Base-by-base conservation (phyloP, 495 filamentous ascomycete species). In the Penicilliopsis zonata region DNA sequence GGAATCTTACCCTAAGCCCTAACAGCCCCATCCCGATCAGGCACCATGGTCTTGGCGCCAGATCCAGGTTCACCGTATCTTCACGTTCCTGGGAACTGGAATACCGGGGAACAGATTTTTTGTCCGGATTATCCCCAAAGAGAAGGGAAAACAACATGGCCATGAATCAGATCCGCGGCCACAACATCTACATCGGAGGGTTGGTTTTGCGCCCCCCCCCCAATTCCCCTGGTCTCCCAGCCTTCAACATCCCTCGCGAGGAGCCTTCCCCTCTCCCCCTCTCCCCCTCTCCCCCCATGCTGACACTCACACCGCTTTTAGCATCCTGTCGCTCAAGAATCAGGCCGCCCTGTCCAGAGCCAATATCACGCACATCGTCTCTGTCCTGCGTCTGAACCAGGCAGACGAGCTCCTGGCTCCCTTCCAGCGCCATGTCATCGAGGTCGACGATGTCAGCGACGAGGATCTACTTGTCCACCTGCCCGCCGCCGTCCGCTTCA, bases 291-390 rank as follows among this genome's bases (percentile, higher is more conserved):
- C 29, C 16, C 29, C 24, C 22, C 12, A 20, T 25, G 13, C 34
- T 31, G 31, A 41, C 28, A 13, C 15, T 38, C 18, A 43, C 25
- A 19, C 43, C 31, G 41, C 32, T 3, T 45, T 35, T 53, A 94
- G 86, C 23, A 68, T 93, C 31, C 83, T 86, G 56, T 72, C 78
- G 13, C 56, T 94, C 39, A 74, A 74, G 22, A 73, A 78, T 22
- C 72, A 74, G 38, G 57, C 74, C 2, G 67, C 78, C 10, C 59
- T 98, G 18, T 55, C 67, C 31, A 64, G 76, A 37, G 69, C 73
- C 38, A 79, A 79, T 28, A 84, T 96, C 52, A 95, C 86, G 2
- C 88, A 95, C 57, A 66, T 96, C 21, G 59, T 98, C n/a, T 94
- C 88, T 2, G 85, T 84, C 36, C 48, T 90, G 34, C 62, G 69